Conservation (phyloP, 805 yeast genomes). For the Candida suzukii region DNA sequence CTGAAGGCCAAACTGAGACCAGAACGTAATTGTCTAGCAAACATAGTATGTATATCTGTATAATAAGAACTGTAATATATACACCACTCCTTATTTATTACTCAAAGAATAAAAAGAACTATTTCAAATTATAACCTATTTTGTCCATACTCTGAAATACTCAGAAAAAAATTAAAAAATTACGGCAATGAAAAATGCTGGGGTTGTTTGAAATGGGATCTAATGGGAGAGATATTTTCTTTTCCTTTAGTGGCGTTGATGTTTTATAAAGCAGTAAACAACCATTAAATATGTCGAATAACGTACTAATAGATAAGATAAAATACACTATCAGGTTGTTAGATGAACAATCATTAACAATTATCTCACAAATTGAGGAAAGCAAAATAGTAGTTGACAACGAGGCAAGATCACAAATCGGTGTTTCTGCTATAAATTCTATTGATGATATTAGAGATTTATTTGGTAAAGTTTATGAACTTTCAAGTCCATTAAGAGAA, state of each 20-base stretch:
- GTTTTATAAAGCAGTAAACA: no score
- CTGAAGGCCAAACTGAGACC: not conserved
- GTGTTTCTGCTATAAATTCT: not conserved
- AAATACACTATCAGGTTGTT: not conserved
- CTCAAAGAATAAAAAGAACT: no score
- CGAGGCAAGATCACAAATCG: not conserved
- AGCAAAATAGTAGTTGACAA: not conserved
- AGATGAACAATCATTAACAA: not conserved
- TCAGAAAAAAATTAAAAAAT: no score
- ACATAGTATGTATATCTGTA: not conserved
- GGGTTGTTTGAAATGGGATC: no score
- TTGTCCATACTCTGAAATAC: no score
- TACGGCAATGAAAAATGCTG: no score
- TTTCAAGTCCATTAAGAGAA: conserved; percentile 1
- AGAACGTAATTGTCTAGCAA: not conserved
- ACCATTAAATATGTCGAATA: conserved; percentile 1
- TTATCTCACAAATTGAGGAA: not conserved
- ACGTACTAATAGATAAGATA: not conserved
- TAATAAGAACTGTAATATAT: no score
- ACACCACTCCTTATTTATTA: no score
- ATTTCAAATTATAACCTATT: no score
- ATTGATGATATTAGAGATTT: not conserved
- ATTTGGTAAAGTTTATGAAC: not conserved
- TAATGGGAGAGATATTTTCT: no score
- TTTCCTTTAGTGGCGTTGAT: no score